Evolutionary conservation across 768 basidiomycete genomes (phyloP).

Genomic region (Kondoa subrosea): DNA sequence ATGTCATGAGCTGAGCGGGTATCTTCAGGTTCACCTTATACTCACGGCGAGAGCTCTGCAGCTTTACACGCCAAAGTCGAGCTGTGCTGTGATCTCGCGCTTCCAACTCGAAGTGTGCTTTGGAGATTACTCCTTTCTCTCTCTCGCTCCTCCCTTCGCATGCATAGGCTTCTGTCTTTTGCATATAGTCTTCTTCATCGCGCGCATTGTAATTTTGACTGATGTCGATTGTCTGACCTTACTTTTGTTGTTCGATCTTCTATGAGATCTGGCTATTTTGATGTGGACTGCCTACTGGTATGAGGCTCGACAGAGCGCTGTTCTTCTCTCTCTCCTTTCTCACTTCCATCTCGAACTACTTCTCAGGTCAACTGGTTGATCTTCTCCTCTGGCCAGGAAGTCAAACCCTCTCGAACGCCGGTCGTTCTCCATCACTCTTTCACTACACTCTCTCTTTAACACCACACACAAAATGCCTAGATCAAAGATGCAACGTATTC

Average conservation of each 20-base stretch:
- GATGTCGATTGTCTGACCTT: not conserved
- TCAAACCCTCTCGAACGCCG: too few species aligned
- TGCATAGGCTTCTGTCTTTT: too few species aligned
- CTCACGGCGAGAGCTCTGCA: too few species aligned
- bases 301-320: not conserved
- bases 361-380: not conserved
- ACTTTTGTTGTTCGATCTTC: too few species aligned
- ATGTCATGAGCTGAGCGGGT: not conserved
- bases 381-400: not conserved
- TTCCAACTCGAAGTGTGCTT: too few species aligned
- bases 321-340: not conserved
- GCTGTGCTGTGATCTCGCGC: too few species aligned
- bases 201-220: not conserved
- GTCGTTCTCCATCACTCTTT: not conserved
- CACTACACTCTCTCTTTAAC: not conserved
- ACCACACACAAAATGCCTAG: not conserved
- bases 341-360: not conserved
- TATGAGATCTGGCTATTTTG: not conserved
- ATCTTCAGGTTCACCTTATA: too few species aligned
- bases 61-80: too few species aligned
- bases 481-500: not conserved
- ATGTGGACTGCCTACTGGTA: not conserved
- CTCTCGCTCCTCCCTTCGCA: too few species aligned
- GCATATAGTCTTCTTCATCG: too few species aligned
- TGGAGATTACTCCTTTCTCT: too few species aligned